Percentiles rank a stretch among this genome's conserved stretches.
These are phyloP conservation scores for Chamaenerion angustifolium DNA, from an alignment of 345 rosid species.

Conservation along the genomic window DNA sequence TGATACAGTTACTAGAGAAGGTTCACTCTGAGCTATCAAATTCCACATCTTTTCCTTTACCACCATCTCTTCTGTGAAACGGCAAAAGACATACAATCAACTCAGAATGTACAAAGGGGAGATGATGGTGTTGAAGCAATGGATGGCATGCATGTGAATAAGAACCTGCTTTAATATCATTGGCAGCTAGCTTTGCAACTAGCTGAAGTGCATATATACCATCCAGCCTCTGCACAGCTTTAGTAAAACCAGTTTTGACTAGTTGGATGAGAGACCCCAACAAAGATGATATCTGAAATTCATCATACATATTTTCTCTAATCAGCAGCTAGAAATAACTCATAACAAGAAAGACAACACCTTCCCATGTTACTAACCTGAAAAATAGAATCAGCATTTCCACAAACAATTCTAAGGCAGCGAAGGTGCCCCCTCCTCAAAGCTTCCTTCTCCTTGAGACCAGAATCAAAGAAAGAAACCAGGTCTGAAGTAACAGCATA, in stretches of 20 bases:
- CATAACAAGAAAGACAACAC: conserved; percentile 5
- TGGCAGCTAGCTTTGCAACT: conserved; percentile 68
- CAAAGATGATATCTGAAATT: conserved; percentile 56
- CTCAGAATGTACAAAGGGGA: background rate
- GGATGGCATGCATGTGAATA: background rate
- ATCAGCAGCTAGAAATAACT: conserved; percentile 4
- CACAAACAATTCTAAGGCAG: conserved; percentile 47
- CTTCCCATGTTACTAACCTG: conserved; percentile 25
- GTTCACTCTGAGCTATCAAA: conserved; percentile 75
- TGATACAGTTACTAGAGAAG: conserved; percentile 51
- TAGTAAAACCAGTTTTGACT: conserved; percentile 81
- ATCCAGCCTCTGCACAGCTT: conserved; percentile 83
- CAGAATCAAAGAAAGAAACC: conserved; percentile 56
- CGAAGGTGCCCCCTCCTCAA: conserved; percentile 91
- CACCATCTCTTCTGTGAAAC: conserved; percentile 63
- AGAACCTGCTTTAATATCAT: conserved; percentile 85
- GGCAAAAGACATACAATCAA: conserved; percentile 9
- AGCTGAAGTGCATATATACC: conserved; percentile 80
- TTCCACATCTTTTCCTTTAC: conserved; percentile 87
- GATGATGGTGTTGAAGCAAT: too few species aligned
- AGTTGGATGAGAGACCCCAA: conserved; percentile 82
- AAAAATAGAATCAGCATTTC: conserved; percentile 48
- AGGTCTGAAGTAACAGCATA: conserved; percentile 55
- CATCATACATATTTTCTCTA: conserved; percentile 8
- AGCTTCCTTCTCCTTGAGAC: conserved; percentile 88